Percentiles rank a stretch among this genome's conserved stretches.
Conservation (phyloP, 78 protist species). For the Cavenderia fasciculata region DNA sequence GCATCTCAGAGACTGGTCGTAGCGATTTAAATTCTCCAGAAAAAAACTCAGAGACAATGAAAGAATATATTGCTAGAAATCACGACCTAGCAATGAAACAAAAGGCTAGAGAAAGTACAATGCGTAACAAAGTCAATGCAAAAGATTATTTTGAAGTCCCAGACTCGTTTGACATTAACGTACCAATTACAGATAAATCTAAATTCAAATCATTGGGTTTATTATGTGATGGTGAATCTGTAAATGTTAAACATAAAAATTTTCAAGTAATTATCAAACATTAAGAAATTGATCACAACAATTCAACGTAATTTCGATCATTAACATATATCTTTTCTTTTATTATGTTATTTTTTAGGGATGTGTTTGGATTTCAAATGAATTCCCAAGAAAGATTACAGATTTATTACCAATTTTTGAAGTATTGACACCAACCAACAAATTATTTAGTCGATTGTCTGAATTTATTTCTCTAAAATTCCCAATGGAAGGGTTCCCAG, state of each 20-base stretch:
- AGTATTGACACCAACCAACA: conserved; percentile 51
- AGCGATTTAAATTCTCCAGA: background rate
- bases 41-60: background rate
- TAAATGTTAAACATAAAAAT: conserved; percentile 17
- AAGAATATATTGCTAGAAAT: background rate
- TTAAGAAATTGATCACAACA: too few relatives aligned
- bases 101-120: conserved; percentile 26
- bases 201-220: conserved; percentile 23
- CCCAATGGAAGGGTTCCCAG: conserved; percentile 71
- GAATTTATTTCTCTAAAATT: conserved; percentile 56
- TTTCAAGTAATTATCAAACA: background rate
- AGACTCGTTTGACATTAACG: conserved; percentile 12
- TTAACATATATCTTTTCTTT: background rate
- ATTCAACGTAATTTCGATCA: too few relatives aligned
- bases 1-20: background rate
- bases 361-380: conserved; percentile 36
- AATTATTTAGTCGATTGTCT: conserved; percentile 38
- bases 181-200: conserved; percentile 18
- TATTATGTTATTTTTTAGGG: background rate
- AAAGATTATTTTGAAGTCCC: conserved; percentile 44
- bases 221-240: conserved; percentile 58
- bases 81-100: background rate
- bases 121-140: background rate
- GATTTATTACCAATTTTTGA: conserved; percentile 70
- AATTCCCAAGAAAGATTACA: conserved; percentile 55